Percentiles rank a stretch among this genome's conserved stretches.
Evolutionary conservation across 2,329 filamentous ascomycete genomes (phyloP).

Genomic region (Calonectria henricotiae): DNA sequence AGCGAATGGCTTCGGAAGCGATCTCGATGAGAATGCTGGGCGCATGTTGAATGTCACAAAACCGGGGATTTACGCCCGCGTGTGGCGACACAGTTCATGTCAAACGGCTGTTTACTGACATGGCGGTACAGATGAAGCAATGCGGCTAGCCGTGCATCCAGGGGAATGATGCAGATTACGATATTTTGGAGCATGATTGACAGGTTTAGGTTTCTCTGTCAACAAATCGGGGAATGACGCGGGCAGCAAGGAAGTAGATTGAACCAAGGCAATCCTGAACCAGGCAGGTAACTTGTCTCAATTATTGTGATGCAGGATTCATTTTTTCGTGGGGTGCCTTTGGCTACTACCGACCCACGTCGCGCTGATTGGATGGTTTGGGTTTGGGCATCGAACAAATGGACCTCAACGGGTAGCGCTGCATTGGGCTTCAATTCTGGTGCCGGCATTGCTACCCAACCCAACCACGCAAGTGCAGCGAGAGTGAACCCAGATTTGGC

Average conservation of each 20-base stretch:
- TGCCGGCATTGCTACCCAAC: constrained; percentile 62
- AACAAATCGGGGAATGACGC: constrained; percentile 30
- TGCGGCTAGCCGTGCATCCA: constrained; percentile 40
- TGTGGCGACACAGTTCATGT: constrained; percentile 45
- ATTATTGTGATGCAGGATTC: constrained; percentile 37
- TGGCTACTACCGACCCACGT: constrained; percentile 31
- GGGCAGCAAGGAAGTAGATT: constrained; percentile 27
- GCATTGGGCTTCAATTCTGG: constrained; percentile 58
- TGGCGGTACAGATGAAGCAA: constrained; percentile 43
- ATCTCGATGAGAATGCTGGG: constrained; percentile 5
- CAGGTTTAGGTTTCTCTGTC: constrained; percentile 17
- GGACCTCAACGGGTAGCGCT: constrained; percentile 47
- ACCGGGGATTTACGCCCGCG: constrained; percentile 37
- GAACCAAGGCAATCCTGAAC: constrained; percentile 29
- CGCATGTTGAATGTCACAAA: constrained; percentile 35
- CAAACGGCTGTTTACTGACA: constrained; percentile 40
- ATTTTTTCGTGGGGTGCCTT: constrained; percentile 42
- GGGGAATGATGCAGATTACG: constrained; percentile 31
- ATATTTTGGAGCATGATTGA: constrained; percentile 25
- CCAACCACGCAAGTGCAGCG: constrained; percentile 42
- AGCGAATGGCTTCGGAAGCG: constrained; percentile 33
- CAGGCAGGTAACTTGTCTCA: constrained; percentile 39
- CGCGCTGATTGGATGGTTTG: constrained; percentile 48
- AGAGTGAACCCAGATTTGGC: constrained; percentile 30
- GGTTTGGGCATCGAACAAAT: constrained; percentile 51